Conservation (phyloP, 306 rosid genomes). For the Casuarina glauca region DNA sequence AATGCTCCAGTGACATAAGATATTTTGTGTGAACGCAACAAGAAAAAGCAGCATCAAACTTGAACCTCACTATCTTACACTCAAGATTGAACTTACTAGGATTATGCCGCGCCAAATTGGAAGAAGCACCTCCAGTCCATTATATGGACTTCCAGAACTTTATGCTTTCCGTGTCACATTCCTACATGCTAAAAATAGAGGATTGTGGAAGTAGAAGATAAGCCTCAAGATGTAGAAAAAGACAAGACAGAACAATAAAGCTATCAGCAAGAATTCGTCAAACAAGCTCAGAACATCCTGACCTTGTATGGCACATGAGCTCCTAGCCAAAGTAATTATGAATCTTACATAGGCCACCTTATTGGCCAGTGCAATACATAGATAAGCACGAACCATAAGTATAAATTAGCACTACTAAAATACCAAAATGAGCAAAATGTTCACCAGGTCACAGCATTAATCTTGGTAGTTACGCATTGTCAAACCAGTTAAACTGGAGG, state of each 20-base stretch:
- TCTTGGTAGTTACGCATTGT: background rate
- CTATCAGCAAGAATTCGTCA: background rate
- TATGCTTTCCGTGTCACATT: background rate
- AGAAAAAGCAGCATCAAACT: background rate
- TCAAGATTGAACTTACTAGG: background rate
- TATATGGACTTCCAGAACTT: background rate
- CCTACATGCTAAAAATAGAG: background rate
- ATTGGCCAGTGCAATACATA: background rate
- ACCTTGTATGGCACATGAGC: background rate
- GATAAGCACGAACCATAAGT: background rate
- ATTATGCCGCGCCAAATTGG: background rate
- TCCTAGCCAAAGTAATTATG: background rate
- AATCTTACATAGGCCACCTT: background rate
- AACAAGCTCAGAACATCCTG: background rate
- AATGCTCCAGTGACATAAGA: background rate
- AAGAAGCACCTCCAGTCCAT: background rate
- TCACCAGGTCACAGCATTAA: background rate
- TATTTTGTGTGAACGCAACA: no score
- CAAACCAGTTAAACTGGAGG: background rate
- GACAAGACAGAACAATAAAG: background rate
- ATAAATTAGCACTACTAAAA: background rate
- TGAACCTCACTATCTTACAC: background rate
- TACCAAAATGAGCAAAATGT: background rate
- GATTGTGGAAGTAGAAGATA: slow-evolving; percentile 3
- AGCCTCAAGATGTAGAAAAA: background rate